Percentiles rank a stretch among this genome's conserved stretches.
Conservation (phyloP, 805 yeast species). For the Metschnikowia vanudenii region DNA sequence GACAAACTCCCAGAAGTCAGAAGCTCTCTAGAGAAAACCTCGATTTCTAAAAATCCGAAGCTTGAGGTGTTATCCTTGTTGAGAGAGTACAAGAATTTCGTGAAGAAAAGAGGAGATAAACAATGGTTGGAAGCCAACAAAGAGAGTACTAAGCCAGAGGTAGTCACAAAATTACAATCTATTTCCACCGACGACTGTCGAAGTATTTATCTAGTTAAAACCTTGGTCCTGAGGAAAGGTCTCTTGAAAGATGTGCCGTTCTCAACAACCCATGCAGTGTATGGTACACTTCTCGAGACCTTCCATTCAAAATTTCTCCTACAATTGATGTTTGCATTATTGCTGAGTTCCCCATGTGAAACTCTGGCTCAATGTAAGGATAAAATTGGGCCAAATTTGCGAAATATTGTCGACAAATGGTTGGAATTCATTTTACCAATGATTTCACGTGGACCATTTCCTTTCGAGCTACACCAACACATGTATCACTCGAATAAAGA, state of each 20-base stretch:
- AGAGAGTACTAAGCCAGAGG: not conserved
- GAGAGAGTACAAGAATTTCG: not conserved
- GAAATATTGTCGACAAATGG: not conserved
- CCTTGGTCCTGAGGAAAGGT: slow-evolving; percentile 5
- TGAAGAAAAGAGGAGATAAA: not conserved
- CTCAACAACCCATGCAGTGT: not conserved
- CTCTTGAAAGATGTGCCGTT: slow-evolving; percentile 1
- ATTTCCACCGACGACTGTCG: not conserved
- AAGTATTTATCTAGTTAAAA: not conserved
- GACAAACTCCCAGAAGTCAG: not conserved
- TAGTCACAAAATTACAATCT: not conserved
- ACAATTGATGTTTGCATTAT: slow-evolving; percentile 1
- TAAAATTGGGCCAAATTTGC: not conserved
- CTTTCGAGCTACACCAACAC: slow-evolving; percentile 6
- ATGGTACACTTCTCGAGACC: slow-evolving; percentile 4
- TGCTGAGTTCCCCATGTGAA: not conserved
- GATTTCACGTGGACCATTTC: slow-evolving; percentile 3
- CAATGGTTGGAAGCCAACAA: no score
- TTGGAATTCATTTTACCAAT: not conserved
- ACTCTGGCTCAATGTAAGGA: not conserved
- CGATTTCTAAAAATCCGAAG: not conserved
- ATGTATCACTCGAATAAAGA: slow-evolving; percentile 2
- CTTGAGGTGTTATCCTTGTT: not conserved
- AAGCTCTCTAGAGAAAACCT: not conserved
- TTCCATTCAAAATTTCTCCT: slow-evolving; percentile 1